Base-by-base conservation (phyloP, 2,329 filamentous ascomycete species). In the Cytospora mali region DNA sequence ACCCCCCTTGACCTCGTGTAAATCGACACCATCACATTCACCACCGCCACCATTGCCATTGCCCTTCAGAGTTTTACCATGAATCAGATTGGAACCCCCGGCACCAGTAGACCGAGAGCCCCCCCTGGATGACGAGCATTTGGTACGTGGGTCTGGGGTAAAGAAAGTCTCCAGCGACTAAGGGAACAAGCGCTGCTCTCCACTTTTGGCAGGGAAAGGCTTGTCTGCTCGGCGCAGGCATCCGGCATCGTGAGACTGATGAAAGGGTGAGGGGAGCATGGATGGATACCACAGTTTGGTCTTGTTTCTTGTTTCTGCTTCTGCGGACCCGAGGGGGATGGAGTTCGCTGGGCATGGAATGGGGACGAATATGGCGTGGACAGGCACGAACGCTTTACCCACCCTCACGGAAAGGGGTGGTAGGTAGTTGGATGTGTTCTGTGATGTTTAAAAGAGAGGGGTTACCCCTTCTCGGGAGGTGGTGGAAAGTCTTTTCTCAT, bases 101-200 rank as follows among this genome's bases (percentile, higher is more conserved):
- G 35, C 35, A 39, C n/a, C 35, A 39, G 35, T 14, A 18, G 35
- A 39, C 35, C 35, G 35, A 7, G 16, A 39, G n/a, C n/a, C n/a
- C n/a, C n/a, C n/a, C 35, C 35, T 18, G 35, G 35, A 39, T 39
- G 35, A 39, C 35, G 16, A 39, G 35, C 35, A 18, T 39, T 39
- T 39, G 16, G 35, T 33, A 61, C 48, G 55, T 42, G 55, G 61
- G 54, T 62, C 61, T 23, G 61, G 61, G 61, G 55, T 59, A 59
- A 21, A 50, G 31, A 33, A 50, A 42, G 3, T 31, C 31, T 6
- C 29, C 42, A 50, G 48, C 49, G 39, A 62, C 33, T 46, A 39
- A 46, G 39, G 39, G 23, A n/a, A 9, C n/a, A 6, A 25, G 16
- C n/a, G 18, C 39, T 49, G 55, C 50, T 54, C 55, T 59, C 61